These are phyloP conservation scores for Blumeria hordei DNA, from an alignment of 2,329 filamentous ascomycete genomes.

Conservation along the genomic window DNA sequence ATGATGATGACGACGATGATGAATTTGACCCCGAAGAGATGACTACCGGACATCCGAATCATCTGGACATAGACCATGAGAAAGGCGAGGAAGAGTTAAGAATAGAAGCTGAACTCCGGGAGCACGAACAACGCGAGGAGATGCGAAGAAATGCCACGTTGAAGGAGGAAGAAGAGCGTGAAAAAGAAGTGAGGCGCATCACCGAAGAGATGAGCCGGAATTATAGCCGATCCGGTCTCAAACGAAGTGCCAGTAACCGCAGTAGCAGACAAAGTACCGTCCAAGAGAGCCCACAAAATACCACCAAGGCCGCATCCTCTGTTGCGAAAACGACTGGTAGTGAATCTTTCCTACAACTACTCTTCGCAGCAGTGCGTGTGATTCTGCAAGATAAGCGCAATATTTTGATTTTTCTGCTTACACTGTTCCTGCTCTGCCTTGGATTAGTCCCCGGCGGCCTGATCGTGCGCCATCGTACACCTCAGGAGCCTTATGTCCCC, in stretches of 20 bases:
- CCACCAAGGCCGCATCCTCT: slow-evolving; percentile 3
- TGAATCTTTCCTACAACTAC: slow-evolving; percentile 27
- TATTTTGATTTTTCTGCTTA: slow-evolving; percentile 28
- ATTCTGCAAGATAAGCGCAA: slow-evolving; percentile 34
- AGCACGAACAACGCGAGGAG: slow-evolving; percentile 19
- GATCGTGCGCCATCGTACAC: too few relatives aligned
- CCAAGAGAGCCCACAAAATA: neutral
- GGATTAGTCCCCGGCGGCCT: too few relatives aligned
- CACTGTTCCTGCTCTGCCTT: slow-evolving; percentile 16
- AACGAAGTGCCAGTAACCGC: slow-evolving; percentile 10
- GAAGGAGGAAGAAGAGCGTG: slow-evolving; percentile 20
- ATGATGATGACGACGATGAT: slow-evolving; percentile 6
- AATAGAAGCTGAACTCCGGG: slow-evolving; percentile 25
- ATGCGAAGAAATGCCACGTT: slow-evolving; percentile 19
- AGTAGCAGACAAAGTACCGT: slow-evolving; percentile 17
- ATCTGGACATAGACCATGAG: neutral
- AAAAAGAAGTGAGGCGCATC: slow-evolving; percentile 16
- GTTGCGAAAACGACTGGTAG: slow-evolving; percentile 3
- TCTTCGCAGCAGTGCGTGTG: slow-evolving; percentile 28
- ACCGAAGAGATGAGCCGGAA: neutral
- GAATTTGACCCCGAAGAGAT: slow-evolving; percentile 6
- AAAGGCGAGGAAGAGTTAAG: slow-evolving; percentile 2
- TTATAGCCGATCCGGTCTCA: neutral
- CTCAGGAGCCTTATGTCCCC: too few relatives aligned
- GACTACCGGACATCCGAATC: neutral